Conservation (phyloP, 2,329 filamentous ascomycete genomes). For the Ceratocystiopsis sp. region DNA sequence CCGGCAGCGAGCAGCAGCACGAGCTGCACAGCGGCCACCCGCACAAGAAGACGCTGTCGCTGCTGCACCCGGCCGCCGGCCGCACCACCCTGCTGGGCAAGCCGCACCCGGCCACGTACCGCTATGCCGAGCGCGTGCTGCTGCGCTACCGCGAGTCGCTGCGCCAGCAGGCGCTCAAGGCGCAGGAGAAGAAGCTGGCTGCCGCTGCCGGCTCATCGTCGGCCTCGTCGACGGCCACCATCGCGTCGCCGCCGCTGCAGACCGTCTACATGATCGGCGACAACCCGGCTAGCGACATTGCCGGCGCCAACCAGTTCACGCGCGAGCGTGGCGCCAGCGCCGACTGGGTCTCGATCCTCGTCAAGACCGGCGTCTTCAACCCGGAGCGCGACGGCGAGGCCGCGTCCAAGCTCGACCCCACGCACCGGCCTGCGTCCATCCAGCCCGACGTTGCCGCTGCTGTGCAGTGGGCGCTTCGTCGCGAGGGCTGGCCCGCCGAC, state of each 20-base stretch:
- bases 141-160: slow-evolving; percentile 37
- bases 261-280: slow-evolving; percentile 91
- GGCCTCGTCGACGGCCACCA: slow-evolving; percentile 9
- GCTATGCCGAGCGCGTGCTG: slow-evolving; percentile 65
- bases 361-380: slow-evolving; percentile 18
- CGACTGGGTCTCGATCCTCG: slow-evolving; percentile 17
- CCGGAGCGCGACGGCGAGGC: slow-evolving; percentile 7
- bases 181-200: too few species aligned
- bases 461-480: slow-evolving; percentile 16
- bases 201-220: slow-evolving; percentile 4
- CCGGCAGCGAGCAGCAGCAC: too few species aligned
- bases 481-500: slow-evolving; percentile 13
- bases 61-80: slow-evolving; percentile 17
- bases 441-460: slow-evolving; percentile 14
- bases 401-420: slow-evolving; percentile 3
- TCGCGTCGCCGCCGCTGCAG: slow-evolving; percentile 28
- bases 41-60: slow-evolving; percentile 15
- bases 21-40: slow-evolving; percentile 26
- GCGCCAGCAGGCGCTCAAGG: slow-evolving; percentile 15
- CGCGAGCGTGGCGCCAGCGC: slow-evolving; percentile 37
- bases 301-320: slow-evolving; percentile 62
- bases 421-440: slow-evolving; percentile 12
- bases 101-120: slow-evolving; percentile 60
- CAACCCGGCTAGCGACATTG: slow-evolving; percentile 79
- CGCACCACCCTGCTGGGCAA: slow-evolving; percentile 63